Base-by-base conservation (phyloP, 306 rosid species). In the Cucurbita argyrosperma region DNA sequence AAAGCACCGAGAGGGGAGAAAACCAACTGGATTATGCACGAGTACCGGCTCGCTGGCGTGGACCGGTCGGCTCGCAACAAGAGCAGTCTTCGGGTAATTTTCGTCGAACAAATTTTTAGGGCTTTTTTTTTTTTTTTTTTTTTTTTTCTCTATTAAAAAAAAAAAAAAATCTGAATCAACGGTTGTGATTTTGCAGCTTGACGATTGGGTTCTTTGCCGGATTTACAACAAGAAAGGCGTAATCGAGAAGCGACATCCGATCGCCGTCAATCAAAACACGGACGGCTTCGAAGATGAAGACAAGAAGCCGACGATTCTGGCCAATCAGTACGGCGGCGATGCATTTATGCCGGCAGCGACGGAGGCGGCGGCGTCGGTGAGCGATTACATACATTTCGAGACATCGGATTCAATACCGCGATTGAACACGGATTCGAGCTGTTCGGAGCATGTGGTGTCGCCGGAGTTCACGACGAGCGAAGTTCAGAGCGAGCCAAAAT, bases 21-120 rank as follows among this genome's bases (percentile, higher is more conserved):
- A 75, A 89, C 96, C 47, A 95, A 95, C 79, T 95, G 99, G 99
- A 95, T 95, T 52, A 91, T 95, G 99, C 99, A 95, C 70, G 97
- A 95, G 77, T 95, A 95, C 76, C 96, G 97, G 30, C 90, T 95
- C 10, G 98, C 98, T 15, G 91, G 88, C 59, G 97, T 91, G 6
- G 97, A 95, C 88, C 96, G 96, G 6, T 79, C 96, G 5, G 89
- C 87, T 77, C 92, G 96, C 69, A 89, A 83, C 76, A 91, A 91
- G 79, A 95, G 88, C 83, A 89, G 92, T 66, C 40, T 89, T 12
- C 89, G 93, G 98, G 98, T 93, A 90, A n/a, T 42, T 11, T n/a
- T 23, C 38, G 10, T 45, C 14, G 18, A 50, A 50, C 7, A 23
- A 12, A 63, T 0, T 8, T 5, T 0, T 4, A 18, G 70, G 30